Evolutionary conservation across 805 yeast genomes (phyloP), one percentile per base, ranked within the genome.

Genomic region (Wickerhamiella hasegawae): DNA sequence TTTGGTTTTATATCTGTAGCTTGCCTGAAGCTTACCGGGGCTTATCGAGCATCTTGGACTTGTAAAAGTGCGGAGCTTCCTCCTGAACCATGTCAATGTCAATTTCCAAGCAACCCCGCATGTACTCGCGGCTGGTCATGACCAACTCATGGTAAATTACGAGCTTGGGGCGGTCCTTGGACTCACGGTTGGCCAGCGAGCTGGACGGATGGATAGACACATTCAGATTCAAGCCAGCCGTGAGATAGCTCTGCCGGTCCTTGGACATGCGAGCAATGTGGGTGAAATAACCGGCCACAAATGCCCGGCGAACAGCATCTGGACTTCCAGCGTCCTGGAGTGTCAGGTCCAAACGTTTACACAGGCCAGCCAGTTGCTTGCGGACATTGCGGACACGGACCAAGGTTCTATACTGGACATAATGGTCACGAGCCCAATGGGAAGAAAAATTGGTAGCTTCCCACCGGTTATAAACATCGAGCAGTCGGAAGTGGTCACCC

Each of bases 171-270:
- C 28, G 17, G 17, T 31, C 32, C 11, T 36, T 20, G 9, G 35
- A 18, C 19, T 66, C 68, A 38, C 59, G 59, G 12, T 68, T 66
- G 49, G 67, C 71, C 15, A 87, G 53, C 3, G 83, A 59, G 40
- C 92, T 78, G 2, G 93, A 79, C 1, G 98, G 98, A 53, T 87
- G 96, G 40, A 87, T 66, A 39, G 68, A 71, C 12, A 85, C 94
- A 1, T 76, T 52, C 38, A 55, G 72, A 0, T 80, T 75, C 23
- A 71, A 70, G 42, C 78, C 85, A 23, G 74, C 54, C 1, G 82
- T 65, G 6, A 73, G 65, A 51, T 77, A 83, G 35, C 74, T 69
- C 22, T 80, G 82, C 3, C 85, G 94, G 43, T 62, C 57, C 35
- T 64, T 62, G 18, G 70, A 64, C 18, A 81, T 56, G 10, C 72